phyloP scores from a whole-genome alignment of 1,284 basidiomycete species.

The Vanrija sp. region DNA sequence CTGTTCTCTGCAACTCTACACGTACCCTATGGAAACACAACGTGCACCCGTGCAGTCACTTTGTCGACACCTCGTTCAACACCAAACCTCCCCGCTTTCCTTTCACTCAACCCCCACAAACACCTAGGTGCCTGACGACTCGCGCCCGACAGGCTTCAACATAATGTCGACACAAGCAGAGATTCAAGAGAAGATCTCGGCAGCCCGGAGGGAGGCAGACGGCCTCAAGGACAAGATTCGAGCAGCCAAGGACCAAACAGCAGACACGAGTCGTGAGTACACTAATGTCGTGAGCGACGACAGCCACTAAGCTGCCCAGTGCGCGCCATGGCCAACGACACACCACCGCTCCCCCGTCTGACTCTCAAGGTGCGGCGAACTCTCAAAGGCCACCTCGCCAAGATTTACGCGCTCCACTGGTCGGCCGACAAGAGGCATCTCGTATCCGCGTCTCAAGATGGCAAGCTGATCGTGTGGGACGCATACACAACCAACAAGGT shows the following conservation, averaged over 20 bases:
- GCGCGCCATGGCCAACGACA: conserved; percentile 92
- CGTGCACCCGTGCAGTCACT: too few species aligned
- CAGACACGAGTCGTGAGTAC: conserved; percentile 86
- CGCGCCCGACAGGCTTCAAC: background rate
- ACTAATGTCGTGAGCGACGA: background rate
- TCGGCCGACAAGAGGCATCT: conserved; percentile 92
- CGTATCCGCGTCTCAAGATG: conserved; percentile 97
- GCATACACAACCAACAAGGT: conserved; percentile 99
- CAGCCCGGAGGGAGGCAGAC: conserved; percentile 93
- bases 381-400: conserved; percentile 93
- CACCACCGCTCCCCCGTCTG: conserved; percentile 89
- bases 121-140: background rate
- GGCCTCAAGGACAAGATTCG: conserved; percentile 96
- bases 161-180: conserved; percentile 59
- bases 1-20: too few species aligned
- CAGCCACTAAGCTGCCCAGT: conserved; percentile 53
- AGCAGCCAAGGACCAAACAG: conserved; percentile 87
- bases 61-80: too few species aligned
- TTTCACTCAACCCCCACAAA: background rate
- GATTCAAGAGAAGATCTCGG: conserved; percentile 90
- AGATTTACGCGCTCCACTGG: conserved; percentile 99
- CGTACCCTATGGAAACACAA: too few species aligned
- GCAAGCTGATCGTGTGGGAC: conserved; percentile 99
- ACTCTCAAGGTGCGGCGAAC: conserved; percentile 92
- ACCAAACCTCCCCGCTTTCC: background rate